These are phyloP conservation scores for Nicotiana sylvestris DNA, from an alignment of 257 asterid genomes.

Conservation along the genomic window DNA sequence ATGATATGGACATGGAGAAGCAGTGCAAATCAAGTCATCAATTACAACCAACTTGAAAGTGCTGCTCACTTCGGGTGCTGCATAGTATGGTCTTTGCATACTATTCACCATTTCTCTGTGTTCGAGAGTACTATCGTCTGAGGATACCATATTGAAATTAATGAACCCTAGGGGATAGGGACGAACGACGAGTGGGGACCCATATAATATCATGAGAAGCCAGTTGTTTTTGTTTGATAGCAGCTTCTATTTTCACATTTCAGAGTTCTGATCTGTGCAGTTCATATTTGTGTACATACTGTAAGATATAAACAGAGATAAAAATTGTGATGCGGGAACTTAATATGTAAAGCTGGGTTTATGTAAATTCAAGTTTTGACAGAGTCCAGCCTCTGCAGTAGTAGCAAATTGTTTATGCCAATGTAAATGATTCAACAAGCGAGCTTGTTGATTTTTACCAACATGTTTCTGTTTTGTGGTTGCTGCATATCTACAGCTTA, in stretches of 20 bases:
- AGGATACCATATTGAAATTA: neutral
- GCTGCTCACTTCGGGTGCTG: constrained; percentile 26
- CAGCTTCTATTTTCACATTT: constrained; percentile 25
- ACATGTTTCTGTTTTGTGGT: no score
- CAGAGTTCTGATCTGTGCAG: constrained; percentile 22
- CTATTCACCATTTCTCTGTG: neutral
- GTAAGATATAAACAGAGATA: constrained; percentile 29
- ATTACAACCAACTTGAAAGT: constrained; percentile 29
- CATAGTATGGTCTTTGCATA: neutral
- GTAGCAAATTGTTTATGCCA: constrained; percentile 1
- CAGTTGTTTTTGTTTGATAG: constrained; percentile 25
- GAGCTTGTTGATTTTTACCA: neutral
- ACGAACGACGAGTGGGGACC: constrained; percentile 20
- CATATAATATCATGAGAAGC: constrained; percentile 8
- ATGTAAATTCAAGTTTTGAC: constrained; percentile 48
- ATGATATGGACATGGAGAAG: constrained; percentile 44
- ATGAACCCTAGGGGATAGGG: neutral
- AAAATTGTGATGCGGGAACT: constrained; percentile 35
- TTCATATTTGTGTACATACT: constrained; percentile 33
- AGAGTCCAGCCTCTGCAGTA: neutral
- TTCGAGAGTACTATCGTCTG: neutral
- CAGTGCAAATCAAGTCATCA: constrained; percentile 31
- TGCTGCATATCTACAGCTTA: no score
- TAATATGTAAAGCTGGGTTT: constrained; percentile 20
- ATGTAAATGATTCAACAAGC: neutral